phyloP scores from a whole-genome alignment of 768 basidiomycete species.

The Guyanaporus albipodus region DNA sequence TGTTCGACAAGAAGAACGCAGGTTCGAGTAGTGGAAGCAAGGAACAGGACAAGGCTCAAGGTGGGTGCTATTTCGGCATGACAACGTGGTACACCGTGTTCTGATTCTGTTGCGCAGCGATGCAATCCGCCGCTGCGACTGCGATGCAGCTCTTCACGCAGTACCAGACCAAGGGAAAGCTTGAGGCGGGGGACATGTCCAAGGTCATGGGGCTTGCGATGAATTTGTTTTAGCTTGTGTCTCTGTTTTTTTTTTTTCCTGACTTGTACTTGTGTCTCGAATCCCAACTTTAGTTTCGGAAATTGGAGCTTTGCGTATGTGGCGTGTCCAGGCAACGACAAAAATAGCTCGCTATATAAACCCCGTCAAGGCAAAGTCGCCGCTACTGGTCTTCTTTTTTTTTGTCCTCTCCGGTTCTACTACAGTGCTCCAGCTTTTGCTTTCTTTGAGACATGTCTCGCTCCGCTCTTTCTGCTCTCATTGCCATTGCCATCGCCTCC shows the following conservation, averaged over 20 bases:
- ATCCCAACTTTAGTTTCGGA: too few relatives aligned
- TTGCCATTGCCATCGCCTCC: slow-evolving; percentile 31
- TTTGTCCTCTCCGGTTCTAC: background rate
- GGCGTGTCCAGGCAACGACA: too few relatives aligned
- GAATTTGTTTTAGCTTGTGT: slow-evolving; percentile 18
- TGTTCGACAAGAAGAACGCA: slow-evolving; percentile 32
- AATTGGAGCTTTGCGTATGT: too few relatives aligned
- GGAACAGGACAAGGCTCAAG: slow-evolving; percentile 26
- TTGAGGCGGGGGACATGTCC: slow-evolving; percentile 31
- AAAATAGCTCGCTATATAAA: slow-evolving; percentile 11
- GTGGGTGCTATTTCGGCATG: slow-evolving; percentile 5
- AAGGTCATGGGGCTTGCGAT: slow-evolving; percentile 23
- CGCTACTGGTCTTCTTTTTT: background rate
- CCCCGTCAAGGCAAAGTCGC: background rate
- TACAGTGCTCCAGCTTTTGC: too few relatives aligned
- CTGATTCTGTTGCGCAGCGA: slow-evolving; percentile 14
- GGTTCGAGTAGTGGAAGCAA: slow-evolving; percentile 12
- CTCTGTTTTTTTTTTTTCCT: too few relatives aligned
- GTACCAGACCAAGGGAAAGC: slow-evolving; percentile 23
- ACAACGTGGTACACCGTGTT: background rate
- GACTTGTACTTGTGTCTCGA: too few relatives aligned
- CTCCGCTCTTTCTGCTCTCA: slow-evolving; percentile 42
- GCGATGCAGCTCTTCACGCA: slow-evolving; percentile 27
- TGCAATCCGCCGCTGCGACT: slow-evolving; percentile 30
- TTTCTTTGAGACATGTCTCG: slow-evolving; percentile 41